phyloP scores from a whole-genome alignment of 2,329 filamentous ascomycete genomes.

The Knufia fluminis region DNA sequence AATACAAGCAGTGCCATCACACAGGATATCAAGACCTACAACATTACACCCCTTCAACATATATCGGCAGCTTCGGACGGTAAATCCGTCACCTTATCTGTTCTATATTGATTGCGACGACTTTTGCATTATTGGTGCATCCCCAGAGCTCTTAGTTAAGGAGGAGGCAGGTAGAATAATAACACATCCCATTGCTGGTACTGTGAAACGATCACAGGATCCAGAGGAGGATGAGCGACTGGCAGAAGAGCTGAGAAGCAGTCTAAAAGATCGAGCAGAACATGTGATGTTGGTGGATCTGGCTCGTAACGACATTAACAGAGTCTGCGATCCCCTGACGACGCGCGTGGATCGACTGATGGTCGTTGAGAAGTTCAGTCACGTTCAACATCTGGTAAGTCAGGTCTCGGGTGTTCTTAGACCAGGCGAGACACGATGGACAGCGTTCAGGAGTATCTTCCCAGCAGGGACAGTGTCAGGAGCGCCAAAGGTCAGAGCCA shows the following conservation, averaged over 20 bases:
- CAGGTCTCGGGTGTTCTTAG: constrained; percentile 90
- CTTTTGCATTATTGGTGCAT: constrained; percentile 93
- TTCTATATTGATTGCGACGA: constrained; percentile 89
- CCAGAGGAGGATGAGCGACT: constrained; percentile 72
- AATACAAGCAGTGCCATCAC: constrained; percentile 93
- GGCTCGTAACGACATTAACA: constrained; percentile 91
- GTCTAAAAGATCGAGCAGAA: constrained; percentile 84
- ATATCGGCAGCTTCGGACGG: constrained; percentile 89
- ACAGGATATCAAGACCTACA: constrained; percentile 83
- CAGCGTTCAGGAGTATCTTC: constrained; percentile 94
- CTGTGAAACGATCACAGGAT: constrained; percentile 75
- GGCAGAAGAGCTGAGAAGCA: constrained; percentile 65
- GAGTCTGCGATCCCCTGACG: constrained; percentile 81
- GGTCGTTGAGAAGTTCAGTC: constrained; percentile 89
- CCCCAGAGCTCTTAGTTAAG: constrained; percentile 89
- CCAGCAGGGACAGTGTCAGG: constrained; percentile 92
- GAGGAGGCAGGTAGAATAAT: constrained; percentile 78
- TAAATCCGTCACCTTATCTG: constrained; percentile 94
- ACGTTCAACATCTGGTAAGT: constrained; percentile 93
- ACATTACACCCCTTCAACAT: constrained; percentile 94
- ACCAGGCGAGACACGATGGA: constrained; percentile 76
- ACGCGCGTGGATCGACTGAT: constrained; percentile 89
- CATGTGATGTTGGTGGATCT: constrained; percentile 98
- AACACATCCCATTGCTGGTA: constrained; percentile 94
- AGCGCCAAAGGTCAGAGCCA: constrained; percentile 89